Evolutionary conservation across 2,329 filamentous ascomycete genomes (phyloP).

Genomic region (Penicillium sp.): DNA sequence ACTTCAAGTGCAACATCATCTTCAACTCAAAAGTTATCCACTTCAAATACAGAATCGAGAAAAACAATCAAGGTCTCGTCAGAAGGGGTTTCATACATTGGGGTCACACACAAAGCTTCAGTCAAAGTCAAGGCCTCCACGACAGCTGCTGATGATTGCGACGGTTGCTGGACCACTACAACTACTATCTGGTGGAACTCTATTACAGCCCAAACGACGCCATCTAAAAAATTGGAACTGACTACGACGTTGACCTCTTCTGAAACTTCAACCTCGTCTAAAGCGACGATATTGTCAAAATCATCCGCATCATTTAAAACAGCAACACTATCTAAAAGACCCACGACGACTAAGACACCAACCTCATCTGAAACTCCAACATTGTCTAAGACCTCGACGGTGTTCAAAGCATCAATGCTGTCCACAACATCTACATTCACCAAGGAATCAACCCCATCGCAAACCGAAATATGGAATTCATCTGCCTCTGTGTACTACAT

Average conservation of each 20-base stretch:
- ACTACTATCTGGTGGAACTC: not conserved
- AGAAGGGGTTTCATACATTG: not conserved
- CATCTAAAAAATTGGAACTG: not conserved
- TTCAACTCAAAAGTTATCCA: too few species aligned
- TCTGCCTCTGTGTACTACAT: not conserved
- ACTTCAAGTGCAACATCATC: too few species aligned
- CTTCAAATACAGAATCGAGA: not conserved
- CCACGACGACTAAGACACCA: too few species aligned
- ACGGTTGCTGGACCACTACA: not conserved
- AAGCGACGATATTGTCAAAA: too few species aligned
- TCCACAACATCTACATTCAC: not conserved
- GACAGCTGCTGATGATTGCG: not conserved
- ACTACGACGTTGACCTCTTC: not conserved
- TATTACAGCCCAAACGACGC: not conserved
- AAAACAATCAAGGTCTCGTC: not conserved
- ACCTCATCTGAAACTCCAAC: too few species aligned
- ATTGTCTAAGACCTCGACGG: not conserved
- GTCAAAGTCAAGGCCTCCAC: not conserved
- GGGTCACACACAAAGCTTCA: not conserved
- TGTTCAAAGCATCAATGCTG: not conserved
- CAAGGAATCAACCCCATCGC: not conserved
- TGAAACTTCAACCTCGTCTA: too few species aligned
- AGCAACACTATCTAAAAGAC: not conserved
- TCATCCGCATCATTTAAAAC: not conserved
- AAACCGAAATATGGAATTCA: not conserved